These are phyloP conservation scores for Chara braunii DNA, from an alignment of 139 green algal genomes.

Conservation along the genomic window DNA sequence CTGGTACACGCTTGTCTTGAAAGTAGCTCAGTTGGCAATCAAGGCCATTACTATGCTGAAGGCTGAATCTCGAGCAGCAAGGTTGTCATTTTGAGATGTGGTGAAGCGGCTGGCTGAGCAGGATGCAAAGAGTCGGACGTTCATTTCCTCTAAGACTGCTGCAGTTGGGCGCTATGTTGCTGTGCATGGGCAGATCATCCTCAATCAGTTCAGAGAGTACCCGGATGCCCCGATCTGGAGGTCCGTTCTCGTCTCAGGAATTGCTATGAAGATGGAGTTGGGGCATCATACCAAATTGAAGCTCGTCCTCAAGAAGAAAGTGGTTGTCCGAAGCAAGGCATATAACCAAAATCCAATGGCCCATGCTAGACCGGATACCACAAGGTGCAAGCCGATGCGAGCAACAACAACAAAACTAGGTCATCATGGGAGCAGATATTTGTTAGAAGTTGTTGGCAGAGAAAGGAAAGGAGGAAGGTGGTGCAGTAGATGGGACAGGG, in stretches of 20 bases:
- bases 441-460: not conserved
- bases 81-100: constrained; percentile 72
- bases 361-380: constrained; percentile 31
- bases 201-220: constrained; percentile 74
- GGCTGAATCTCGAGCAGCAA: constrained; percentile 48
- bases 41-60: constrained; percentile 29
- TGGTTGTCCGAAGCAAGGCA: too few species aligned
- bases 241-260: constrained; percentile 58
- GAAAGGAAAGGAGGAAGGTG: not conserved
- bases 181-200: constrained; percentile 89
- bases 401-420: constrained; percentile 84
- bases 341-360: constrained; percentile 29
- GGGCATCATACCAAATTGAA: constrained; percentile 80
- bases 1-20: constrained; percentile 73
- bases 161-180: constrained; percentile 80
- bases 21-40: constrained; percentile 58
- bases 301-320: too few species aligned
- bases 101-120: constrained; percentile 51
- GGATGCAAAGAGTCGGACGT: constrained; percentile 23
- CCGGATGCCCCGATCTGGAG: constrained; percentile 58
- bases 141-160: too few species aligned
- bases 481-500: too few species aligned
- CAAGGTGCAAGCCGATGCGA: constrained; percentile 76
- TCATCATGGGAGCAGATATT: constrained; percentile 3
- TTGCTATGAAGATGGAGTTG: constrained; percentile 61